A percentile compares a stretch with the other conserved stretches of the same genome.
These are phyloP conservation scores for Plasmodium gallinaceum DNA, from an alignment of 169 alveolate genomes.

Conservation along the genomic window DNA sequence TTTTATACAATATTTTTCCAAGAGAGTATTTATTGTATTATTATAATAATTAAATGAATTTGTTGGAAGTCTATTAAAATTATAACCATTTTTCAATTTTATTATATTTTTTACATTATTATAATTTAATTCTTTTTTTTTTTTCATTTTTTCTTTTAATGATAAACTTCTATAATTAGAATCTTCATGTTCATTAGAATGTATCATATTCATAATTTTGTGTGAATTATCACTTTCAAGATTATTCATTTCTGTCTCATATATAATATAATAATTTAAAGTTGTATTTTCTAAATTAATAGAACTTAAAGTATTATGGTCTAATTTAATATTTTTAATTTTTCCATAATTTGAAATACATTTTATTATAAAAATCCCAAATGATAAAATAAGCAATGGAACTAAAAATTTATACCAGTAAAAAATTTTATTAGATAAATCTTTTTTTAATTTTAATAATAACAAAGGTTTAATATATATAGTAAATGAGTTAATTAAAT, in stretches of 20 bases:
- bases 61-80: not conserved
- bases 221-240: not conserved
- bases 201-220: not conserved
- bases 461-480: conserved; percentile 36
- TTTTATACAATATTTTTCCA: conserved; percentile 47
- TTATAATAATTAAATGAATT: conserved; percentile 34
- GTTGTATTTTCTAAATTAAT: conserved; percentile 26
- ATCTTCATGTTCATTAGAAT: not conserved
- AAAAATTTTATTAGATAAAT: conserved; percentile 31
- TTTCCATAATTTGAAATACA: conserved; percentile 59
- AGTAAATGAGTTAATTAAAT: conserved; percentile 3
- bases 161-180: not conserved
- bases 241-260: not conserved
- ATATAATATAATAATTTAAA: conserved; percentile 47
- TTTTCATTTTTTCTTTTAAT: too few species aligned
- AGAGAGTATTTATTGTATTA: conserved; percentile 29
- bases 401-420: conserved; percentile 70
- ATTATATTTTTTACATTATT: not conserved
- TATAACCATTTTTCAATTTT: not conserved
- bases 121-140: not conserved
- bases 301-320: conserved; percentile 33
- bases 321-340: conserved; percentile 26
- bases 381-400: conserved; percentile 40
- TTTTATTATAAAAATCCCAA: conserved; percentile 54
- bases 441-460: conserved; percentile 38